Percentiles rank a stretch among this genome's conserved stretches.
Conservation (phyloP, 495 filamentous ascomycete genomes). For the Cudoniella acicularis region DNA sequence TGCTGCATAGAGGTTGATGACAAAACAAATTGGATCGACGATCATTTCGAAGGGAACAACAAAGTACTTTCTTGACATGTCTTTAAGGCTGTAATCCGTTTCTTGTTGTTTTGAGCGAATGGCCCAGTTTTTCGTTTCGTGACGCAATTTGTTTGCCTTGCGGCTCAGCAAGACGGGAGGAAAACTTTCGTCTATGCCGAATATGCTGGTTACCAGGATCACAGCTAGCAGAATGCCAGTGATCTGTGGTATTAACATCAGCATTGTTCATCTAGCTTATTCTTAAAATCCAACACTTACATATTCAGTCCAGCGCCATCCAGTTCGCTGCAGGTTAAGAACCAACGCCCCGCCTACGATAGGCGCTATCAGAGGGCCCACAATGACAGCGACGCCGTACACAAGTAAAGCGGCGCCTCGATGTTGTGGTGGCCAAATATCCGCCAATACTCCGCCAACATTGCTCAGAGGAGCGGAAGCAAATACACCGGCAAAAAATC, state of each 20-base stretch:
- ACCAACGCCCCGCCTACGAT: slow-evolving; percentile 75
- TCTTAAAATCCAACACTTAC: too few species aligned
- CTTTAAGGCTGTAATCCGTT: too few species aligned
- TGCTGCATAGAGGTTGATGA: slow-evolving; percentile 42
- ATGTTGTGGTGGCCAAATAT: slow-evolving; percentile 66
- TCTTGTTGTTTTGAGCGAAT: too few species aligned
- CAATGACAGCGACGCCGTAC: slow-evolving; percentile 72
- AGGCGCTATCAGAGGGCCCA: slow-evolving; percentile 68
- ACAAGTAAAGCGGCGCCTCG: slow-evolving; percentile 77
- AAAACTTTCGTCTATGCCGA: slow-evolving; percentile 65
- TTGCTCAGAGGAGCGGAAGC: slow-evolving; percentile 67
- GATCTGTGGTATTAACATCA: too few species aligned
- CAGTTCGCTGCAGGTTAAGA: slow-evolving; percentile 53
- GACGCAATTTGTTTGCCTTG: slow-evolving; percentile 59
- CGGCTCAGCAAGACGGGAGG: slow-evolving; percentile 56
- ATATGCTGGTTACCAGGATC: slow-evolving; percentile 47
- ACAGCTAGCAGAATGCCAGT: slow-evolving; percentile 53
- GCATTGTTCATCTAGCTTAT: too few species aligned
- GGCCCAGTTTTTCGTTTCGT: slow-evolving; percentile 61
- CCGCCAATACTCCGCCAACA: slow-evolving; percentile 65
- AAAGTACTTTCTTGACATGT: too few species aligned
- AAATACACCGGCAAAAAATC: slow-evolving; percentile 71
- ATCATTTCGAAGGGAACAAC: slow-evolving; percentile 40
- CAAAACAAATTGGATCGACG: slow-evolving; percentile 42
- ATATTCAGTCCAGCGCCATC: slow-evolving; percentile 63